Evolutionary conservation across 108 stramenopile species (phyloP).

Genomic region (Seminavis robusta): DNA sequence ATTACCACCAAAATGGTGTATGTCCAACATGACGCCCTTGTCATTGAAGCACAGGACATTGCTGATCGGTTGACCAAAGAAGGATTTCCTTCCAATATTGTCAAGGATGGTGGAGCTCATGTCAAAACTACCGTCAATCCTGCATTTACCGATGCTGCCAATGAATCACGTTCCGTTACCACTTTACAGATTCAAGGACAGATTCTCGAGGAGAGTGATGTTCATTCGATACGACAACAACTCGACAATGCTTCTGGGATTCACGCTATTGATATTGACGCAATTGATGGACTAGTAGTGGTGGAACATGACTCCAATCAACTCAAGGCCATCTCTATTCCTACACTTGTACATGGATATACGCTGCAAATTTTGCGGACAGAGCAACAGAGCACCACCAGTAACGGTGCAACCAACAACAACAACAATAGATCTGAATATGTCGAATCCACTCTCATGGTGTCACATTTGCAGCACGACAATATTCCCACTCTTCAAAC

Average conservation of each 20-base stretch:
- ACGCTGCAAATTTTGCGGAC: too few species aligned
- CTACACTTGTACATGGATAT: too few species aligned
- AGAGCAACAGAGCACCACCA: too few species aligned
- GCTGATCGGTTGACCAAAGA: constrained; percentile 42
- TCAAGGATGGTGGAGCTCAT: constrained; percentile 54
- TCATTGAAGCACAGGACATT: constrained; percentile 39
- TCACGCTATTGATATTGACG: too few species aligned
- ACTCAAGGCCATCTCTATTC: too few species aligned
- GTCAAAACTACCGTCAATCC: too few species aligned
- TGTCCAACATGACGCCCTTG: constrained; percentile 57
- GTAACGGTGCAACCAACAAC: neutral
- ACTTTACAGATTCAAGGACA: constrained; percentile 15
- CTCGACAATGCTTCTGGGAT: too few species aligned
- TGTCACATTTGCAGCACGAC: constrained; percentile 26
- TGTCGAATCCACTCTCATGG: constrained; percentile 62
- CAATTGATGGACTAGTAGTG: too few species aligned
- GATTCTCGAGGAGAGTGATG: constrained; percentile 3
- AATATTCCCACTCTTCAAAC: constrained; percentile 32
- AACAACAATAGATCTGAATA: constrained; percentile 44
- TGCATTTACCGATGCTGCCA: too few species aligned
- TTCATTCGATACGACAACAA: constrained; percentile 18
- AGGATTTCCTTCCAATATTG: constrained; percentile 57
- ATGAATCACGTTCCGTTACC: constrained; percentile 14
- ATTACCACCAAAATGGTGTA: constrained; percentile 73
- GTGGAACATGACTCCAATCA: too few species aligned